Evolutionary conservation across 163 green algal genomes (phyloP).

Genomic region (Chlamydomonas reinhardtii): DNA sequence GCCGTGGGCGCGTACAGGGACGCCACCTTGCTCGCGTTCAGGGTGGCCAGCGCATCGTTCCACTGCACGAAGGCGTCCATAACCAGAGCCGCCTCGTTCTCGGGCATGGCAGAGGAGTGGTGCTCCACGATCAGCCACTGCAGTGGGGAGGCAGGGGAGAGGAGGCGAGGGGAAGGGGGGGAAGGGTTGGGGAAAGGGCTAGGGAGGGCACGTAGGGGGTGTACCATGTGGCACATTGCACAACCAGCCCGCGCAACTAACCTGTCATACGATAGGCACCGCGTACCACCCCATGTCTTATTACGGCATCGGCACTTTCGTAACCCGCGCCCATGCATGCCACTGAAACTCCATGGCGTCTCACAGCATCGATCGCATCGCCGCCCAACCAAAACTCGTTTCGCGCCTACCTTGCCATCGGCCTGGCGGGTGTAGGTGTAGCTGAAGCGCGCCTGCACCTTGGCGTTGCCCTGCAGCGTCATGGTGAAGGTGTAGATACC

Average conservation of each 20-base stretch:
- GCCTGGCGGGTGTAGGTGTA: conserved; percentile 52
- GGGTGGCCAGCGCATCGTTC: conserved; percentile 53
- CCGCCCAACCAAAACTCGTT: too few species aligned
- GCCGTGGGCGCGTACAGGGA: conserved; percentile 51
- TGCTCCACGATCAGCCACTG: conserved; percentile 55
- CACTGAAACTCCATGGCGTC: too few species aligned
- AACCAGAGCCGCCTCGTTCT: conserved; percentile 15
- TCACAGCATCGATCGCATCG: too few species aligned
- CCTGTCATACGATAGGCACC: too few species aligned
- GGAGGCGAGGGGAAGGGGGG: too few species aligned
- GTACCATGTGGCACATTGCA: not conserved
- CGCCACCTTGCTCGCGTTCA: conserved; percentile 51
- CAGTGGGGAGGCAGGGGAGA: not conserved
- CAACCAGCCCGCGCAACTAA: too few species aligned
- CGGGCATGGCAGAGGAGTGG: conserved; percentile 51
- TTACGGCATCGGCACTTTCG: too few species aligned
- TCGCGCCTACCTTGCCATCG: not conserved
- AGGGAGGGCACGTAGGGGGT: not conserved
- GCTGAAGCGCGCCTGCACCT: conserved; percentile 52
- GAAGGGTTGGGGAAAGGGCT: too few species aligned
- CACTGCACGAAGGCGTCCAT: conserved; percentile 49
- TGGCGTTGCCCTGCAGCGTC: not conserved
- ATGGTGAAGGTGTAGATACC: conserved; percentile 62
- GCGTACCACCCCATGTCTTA: too few species aligned
- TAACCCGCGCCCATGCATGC: too few species aligned